Evolutionary conservation across 257 asterid genomes (phyloP).

Genomic region (Salvia rosmarinus): DNA sequence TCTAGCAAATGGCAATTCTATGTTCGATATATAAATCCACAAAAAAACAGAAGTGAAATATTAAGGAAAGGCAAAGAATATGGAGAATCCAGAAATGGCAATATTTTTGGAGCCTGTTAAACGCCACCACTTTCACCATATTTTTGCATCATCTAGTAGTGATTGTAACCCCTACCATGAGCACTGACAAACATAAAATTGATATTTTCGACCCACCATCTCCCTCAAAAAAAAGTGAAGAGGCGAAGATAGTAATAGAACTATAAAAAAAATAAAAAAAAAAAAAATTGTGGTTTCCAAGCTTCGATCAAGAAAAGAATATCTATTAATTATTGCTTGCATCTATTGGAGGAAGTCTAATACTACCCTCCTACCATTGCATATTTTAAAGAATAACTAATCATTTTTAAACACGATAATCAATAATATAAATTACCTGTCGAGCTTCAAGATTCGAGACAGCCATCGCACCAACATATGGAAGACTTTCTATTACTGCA

Average conservation of each 20-base stretch:
- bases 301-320: not conserved
- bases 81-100: not conserved
- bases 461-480: conserved; percentile 99
- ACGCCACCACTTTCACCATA: not conserved
- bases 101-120: not conserved
- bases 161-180: not conserved
- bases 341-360: not conserved
- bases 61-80: not conserved
- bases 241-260: not conserved
- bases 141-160: not conserved
- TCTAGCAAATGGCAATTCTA: not conserved
- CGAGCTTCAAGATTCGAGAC: conserved; percentile 98
- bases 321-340: not conserved
- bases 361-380: not conserved
- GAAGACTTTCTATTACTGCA: conserved; percentile 98
- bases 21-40: not conserved
- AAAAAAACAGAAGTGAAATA: not conserved
- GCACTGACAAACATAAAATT: not conserved
- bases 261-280: too few species aligned
- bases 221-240: not conserved
- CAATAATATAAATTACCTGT: conserved; percentile 55
- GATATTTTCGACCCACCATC: not conserved
- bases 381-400: conserved; percentile 16
- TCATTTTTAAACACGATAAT: not conserved
- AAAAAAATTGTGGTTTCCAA: not conserved